Evolutionary conservation across 257 asterid species (phyloP).

Genomic region (Cruciata laevipes): DNA sequence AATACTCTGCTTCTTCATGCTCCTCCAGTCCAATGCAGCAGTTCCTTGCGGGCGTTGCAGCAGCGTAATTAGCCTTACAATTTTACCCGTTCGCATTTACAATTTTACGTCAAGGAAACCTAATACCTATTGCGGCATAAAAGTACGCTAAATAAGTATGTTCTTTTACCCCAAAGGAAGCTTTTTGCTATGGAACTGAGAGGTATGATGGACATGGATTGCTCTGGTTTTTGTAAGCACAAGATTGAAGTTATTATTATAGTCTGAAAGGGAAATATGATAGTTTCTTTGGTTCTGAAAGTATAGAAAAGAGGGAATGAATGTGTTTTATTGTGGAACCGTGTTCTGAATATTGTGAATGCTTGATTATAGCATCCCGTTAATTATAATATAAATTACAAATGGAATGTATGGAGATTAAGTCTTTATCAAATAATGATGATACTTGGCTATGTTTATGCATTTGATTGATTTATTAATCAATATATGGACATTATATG

Average conservation of each 20-base stretch:
- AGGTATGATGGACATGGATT: neutral
- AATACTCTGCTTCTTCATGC: slow-evolving; percentile 54
- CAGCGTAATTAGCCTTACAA: slow-evolving; percentile 33
- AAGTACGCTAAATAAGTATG: slow-evolving; percentile 7
- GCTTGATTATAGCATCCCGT: neutral
- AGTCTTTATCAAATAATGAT: neutral
- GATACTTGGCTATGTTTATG: neutral
- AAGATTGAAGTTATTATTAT: neutral
- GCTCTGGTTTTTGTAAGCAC: slow-evolving; percentile 5
- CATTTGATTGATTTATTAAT: neutral
- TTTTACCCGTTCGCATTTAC: neutral
- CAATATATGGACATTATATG: neutral
- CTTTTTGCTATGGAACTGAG: neutral
- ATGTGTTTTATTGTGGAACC: neutral
- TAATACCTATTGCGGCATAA: neutral
- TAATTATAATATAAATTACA: neutral
- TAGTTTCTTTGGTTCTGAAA: neutral
- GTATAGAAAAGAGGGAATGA: neutral
- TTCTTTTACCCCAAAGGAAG: neutral
- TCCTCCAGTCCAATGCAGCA: slow-evolving; percentile 49
- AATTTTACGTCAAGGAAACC: slow-evolving; percentile 14
- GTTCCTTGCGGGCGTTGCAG: slow-evolving; percentile 49
- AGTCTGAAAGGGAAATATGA: slow-evolving; percentile 3
- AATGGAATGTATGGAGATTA: neutral
- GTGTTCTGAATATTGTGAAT: neutral